Evolutionary conservation across 768 basidiomycete genomes (phyloP).

Genomic region (Exsudoporus frostii): DNA sequence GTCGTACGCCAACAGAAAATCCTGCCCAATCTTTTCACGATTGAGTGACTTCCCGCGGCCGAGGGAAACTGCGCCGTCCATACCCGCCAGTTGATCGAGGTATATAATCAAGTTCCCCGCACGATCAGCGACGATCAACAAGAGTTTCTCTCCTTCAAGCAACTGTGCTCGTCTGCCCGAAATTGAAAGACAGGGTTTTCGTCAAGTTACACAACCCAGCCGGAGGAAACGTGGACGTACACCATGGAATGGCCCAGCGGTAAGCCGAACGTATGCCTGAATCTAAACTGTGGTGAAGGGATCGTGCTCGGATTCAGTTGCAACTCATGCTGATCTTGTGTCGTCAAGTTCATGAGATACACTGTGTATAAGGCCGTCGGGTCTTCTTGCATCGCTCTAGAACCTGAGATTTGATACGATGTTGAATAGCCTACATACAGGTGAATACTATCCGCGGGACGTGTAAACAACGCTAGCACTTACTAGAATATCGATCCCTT

Average conservation of each 20-base stretch:
- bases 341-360: conserved; percentile 26
- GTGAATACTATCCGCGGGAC: background rate
- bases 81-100: conserved; percentile 31
- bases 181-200: background rate
- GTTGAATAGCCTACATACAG: background rate
- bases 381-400: conserved; percentile 11
- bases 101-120: conserved; percentile 36
- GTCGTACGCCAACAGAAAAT: conserved; percentile 47
- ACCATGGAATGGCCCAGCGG: conserved; percentile 19
- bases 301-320: conserved; percentile 22
- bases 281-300: conserved; percentile 24
- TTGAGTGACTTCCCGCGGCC: conserved; percentile 33
- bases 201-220: background rate
- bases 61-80: conserved; percentile 33
- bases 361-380: conserved; percentile 20
- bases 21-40: conserved; percentile 45
- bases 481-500: background rate
- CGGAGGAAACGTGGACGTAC: background rate
- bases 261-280: conserved; percentile 15
- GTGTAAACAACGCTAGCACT: background rate
- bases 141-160: conserved; percentile 37
- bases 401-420: background rate
- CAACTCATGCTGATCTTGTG: conserved; percentile 26
- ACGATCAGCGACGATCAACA: conserved; percentile 41
- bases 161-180: conserved; percentile 37